phyloP scores from a whole-genome alignment of 2,329 filamentous ascomycete species.

The Penicillium brasilianum region DNA sequence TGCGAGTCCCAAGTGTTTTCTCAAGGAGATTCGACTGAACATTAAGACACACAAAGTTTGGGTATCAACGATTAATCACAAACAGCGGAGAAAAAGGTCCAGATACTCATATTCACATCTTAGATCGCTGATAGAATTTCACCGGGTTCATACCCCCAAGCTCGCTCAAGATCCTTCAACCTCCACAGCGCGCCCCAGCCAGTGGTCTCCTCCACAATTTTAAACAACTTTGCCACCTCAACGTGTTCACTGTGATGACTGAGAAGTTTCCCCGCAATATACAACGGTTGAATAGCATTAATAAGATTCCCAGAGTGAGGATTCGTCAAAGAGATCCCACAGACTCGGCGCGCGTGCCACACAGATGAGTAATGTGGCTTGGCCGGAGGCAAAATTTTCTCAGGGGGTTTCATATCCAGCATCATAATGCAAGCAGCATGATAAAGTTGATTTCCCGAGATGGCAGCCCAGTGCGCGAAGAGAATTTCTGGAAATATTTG shows the following conservation, averaged over 20 bases:
- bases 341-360: constrained; percentile 62
- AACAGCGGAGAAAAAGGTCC: too few relatives aligned
- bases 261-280: constrained; percentile 59
- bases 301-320: constrained; percentile 60
- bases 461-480: constrained; percentile 59
- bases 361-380: constrained; percentile 47
- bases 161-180: constrained; percentile 54
- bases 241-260: constrained; percentile 54
- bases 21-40: not conserved
- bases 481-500: constrained; percentile 58
- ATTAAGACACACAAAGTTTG: not conserved
- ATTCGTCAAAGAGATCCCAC: constrained; percentile 61
- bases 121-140: constrained; percentile 32
- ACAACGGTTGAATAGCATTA: constrained; percentile 63
- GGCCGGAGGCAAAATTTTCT: constrained; percentile 25
- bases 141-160: constrained; percentile 35
- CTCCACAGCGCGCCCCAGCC: constrained; percentile 61
- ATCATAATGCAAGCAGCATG: constrained; percentile 61
- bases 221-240: constrained; percentile 46
- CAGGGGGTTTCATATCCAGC: constrained; percentile 49
- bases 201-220: constrained; percentile 56
- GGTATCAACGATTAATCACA: not conserved
- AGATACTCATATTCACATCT: not conserved
- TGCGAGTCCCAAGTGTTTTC: not conserved
- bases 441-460: constrained; percentile 61